These are phyloP conservation scores for Debaryomyces psychrophilus DNA, from an alignment of 1,139 yeast genomes.

Conservation along the genomic window DNA sequence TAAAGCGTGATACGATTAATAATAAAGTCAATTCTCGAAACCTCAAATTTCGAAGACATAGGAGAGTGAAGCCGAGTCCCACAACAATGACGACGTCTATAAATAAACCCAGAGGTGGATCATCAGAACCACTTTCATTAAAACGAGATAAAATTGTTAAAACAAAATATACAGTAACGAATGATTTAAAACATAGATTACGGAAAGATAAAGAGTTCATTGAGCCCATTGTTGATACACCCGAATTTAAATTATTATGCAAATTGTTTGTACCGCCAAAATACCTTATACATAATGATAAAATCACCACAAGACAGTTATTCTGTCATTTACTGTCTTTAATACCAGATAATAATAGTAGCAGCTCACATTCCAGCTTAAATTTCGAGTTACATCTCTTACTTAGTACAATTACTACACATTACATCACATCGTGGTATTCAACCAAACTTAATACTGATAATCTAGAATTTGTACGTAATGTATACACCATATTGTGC, in stretches of 20 bases:
- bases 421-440: conserved; percentile 47
- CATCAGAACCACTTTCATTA: conserved; percentile 2
- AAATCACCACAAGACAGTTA: conserved; percentile 30
- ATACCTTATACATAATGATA: conserved; percentile 21
- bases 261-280: conserved; percentile 39
- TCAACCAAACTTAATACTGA: conserved; percentile 42
- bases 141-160: conserved; percentile 6
- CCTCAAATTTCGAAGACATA: not conserved
- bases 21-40: not conserved
- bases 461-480: conserved; percentile 36
- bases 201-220: conserved; percentile 4
- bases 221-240: conserved; percentile 10
- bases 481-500: conserved; percentile 35
- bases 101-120: not conserved
- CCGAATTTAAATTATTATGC: conserved; percentile 38
- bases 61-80: not conserved
- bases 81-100: not conserved
- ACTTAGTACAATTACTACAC: conserved; percentile 35
- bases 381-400: conserved; percentile 45
- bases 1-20: not conserved
- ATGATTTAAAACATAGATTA: conserved; percentile 7
- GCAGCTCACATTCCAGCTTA: conserved; percentile 20
- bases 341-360: conserved; percentile 18
- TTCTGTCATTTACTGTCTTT: conserved; percentile 32
- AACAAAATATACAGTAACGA: conserved; percentile 8